Base-by-base conservation (phyloP, 768 basidiomycete genomes). In the Rhodotorula kratochvilovae region DNA sequence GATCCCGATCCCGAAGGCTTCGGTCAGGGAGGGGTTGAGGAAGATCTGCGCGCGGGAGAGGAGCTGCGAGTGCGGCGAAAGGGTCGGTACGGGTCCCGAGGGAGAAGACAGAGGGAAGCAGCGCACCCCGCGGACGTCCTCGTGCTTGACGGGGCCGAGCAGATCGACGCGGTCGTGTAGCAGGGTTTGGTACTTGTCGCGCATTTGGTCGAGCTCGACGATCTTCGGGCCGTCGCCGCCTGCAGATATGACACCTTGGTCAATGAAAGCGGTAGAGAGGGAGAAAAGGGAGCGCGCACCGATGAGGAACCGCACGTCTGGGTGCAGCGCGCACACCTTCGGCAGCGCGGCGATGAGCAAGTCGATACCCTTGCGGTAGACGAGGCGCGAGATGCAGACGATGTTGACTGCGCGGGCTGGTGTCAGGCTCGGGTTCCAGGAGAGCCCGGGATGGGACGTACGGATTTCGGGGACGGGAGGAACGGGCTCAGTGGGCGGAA, bases 1-100 rank as follows among this genome's bases (percentile, higher is more conserved):
- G 73, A 95, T 93, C n/a, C 90, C 91, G 74, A 95, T 98, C 0
- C 96, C 95, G 75, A 98, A 99, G 0, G 96, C 86, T 79, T 98
- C 96, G 2, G 95, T 98, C 35, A 98, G 84, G 0, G 92, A 94
- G 0, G 96, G 94, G 78, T 94, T 96, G 83, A 99, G 84, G 81
- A 89, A 99, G 70, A 99, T 93, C 21, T 90, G 85, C 2, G 94
- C 96, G 54, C 87, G 87, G 13, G 84, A 83, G 19, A 99, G 85
- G n/a, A 96, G 88, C 91, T 93, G 73, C 39, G 0, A 36, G 45
- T 29, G 54, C 59, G 35, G 53, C 23, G 42, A 36, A 33, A 68
- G 29, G 13, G 39, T 58, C 12, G 27, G 51, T 29, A 17, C 15
- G 35, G 5, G n/a, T 35, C 23, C 7, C 11, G 21, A 46, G 16